Evolutionary conservation across 169 alveolate species (phyloP), one percentile per base, ranked within the genome.

Genomic region (Plasmodium blacklocki): DNA sequence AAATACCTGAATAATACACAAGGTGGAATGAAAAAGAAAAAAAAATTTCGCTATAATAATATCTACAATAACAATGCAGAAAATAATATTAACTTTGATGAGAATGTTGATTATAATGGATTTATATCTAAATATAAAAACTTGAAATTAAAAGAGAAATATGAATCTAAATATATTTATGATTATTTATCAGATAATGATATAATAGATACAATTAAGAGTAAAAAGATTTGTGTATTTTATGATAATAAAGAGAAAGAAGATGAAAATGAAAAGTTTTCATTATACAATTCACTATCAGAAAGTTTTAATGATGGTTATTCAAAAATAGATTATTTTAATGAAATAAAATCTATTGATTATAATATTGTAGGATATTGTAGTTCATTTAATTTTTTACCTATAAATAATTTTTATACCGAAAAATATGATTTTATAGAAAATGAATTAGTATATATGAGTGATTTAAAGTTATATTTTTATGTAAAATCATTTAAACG

Each of bases 201-300:
- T 60, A 1, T 86, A 3, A 72, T 86, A 15, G 92, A 86, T 9
- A 86, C 92, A 12, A 86, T 86, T 43, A 86, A 86, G 26, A 86
- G 92, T 86, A 86, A 86, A 49, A 86, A 86, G 39, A 72, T 86
- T 14, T 86, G 92, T 45, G 76, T 86, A 0, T 86, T 86, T 58
- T 86, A 86, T 50, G 92, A 86, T 23, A 43, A 86, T 14, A 86
- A 86, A n/a, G 92, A 86, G 29, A 86, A 62, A 66, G 92, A 86
- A 45, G 92, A 86, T 21, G 92, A 86, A 0, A 86, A 86, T 72
- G 92, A 86, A 18, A 59, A 59, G 19, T n/a, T 73, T 6, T 19
- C 56, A 23, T 60, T 86, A 21, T 86, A 86, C 18, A 72, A 54
- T 52, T 18, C 73, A 14, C 18, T 39, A 2, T 45, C 88, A 1